Conservation (phyloP, 495 filamentous ascomycete species). For the Gamarada debralockiae region DNA sequence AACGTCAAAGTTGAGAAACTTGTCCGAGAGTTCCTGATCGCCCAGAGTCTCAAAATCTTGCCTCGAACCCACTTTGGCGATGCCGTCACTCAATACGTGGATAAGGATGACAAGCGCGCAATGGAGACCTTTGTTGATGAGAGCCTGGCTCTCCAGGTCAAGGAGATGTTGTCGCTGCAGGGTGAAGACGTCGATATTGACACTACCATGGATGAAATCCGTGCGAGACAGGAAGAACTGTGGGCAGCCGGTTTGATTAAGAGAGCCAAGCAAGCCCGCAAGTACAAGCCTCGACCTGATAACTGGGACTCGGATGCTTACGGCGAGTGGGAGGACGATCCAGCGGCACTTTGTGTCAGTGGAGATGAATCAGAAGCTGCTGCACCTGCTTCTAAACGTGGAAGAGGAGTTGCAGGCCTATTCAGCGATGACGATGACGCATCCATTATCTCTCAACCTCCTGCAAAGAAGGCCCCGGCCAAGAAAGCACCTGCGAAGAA, state of each 20-base stretch:
- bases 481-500: slow-evolving; percentile 47
- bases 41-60: slow-evolving; percentile 84
- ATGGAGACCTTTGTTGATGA: slow-evolving; percentile 87
- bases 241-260: slow-evolving; percentile 67
- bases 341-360: slow-evolving; percentile 56
- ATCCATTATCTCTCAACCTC: slow-evolving; percentile 29
- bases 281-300: slow-evolving; percentile 65
- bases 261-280: slow-evolving; percentile 47
- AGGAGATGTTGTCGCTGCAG: slow-evolving; percentile 66
- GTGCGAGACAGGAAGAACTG: slow-evolving; percentile 63
- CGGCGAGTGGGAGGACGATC: slow-evolving; percentile 79
- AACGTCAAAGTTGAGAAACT: slow-evolving; percentile 83
- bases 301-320: slow-evolving; percentile 84
- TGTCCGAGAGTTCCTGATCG: slow-evolving; percentile 77
- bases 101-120: slow-evolving; percentile 92
- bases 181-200: slow-evolving; percentile 63
- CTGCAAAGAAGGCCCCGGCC: slow-evolving; percentile 34
- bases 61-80: slow-evolving; percentile 90
- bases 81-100: slow-evolving; percentile 88
- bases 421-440: slow-evolving; percentile 37
- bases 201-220: slow-evolving; percentile 66
- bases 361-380: slow-evolving; percentile 41
- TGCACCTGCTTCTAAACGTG: slow-evolving; percentile 23
- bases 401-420: slow-evolving; percentile 13
- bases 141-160: slow-evolving; percentile 70